These are phyloP conservation scores for Pelargonium australe DNA, from an alignment of 441 rosid species.

Conservation along the genomic window DNA sequence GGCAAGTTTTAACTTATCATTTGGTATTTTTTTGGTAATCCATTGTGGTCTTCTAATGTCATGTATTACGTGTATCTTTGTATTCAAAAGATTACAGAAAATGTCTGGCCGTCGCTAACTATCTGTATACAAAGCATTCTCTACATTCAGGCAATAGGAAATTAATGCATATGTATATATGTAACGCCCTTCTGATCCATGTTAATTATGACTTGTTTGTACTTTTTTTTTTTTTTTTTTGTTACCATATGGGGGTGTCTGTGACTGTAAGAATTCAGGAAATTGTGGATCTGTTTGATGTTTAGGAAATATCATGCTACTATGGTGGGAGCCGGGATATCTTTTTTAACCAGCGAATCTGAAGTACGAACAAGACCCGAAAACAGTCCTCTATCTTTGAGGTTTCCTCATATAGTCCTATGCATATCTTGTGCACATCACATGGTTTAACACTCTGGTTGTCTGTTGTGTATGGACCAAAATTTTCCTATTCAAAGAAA, in stretches of 20 bases:
- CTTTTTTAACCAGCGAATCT: background rate
- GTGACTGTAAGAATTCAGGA: background rate
- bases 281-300: background rate
- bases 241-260: constrained; percentile 10
- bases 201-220: constrained; percentile 16
- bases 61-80: constrained; percentile 19
- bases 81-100: constrained; percentile 22
- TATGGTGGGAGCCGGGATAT: background rate
- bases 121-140: constrained; percentile 27
- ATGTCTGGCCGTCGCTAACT: constrained; percentile 28
- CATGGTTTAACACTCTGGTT: too few species aligned
- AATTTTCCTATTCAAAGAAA: too few species aligned
- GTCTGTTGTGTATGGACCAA: too few species aligned
- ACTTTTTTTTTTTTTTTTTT: constrained; percentile 4
- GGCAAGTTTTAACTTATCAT: constrained; percentile 29
- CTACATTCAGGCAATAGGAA: constrained; percentile 23
- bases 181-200: constrained; percentile 25
- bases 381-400: too few species aligned
- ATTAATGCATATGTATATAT: constrained; percentile 33
- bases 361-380: too few species aligned
- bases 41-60: constrained; percentile 24
- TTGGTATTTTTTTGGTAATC: constrained; percentile 27
- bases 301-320: background rate
- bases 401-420: background rate
- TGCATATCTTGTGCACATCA: background rate